Base-by-base conservation (phyloP, 805 yeast species). In the Starmerella floris region DNA sequence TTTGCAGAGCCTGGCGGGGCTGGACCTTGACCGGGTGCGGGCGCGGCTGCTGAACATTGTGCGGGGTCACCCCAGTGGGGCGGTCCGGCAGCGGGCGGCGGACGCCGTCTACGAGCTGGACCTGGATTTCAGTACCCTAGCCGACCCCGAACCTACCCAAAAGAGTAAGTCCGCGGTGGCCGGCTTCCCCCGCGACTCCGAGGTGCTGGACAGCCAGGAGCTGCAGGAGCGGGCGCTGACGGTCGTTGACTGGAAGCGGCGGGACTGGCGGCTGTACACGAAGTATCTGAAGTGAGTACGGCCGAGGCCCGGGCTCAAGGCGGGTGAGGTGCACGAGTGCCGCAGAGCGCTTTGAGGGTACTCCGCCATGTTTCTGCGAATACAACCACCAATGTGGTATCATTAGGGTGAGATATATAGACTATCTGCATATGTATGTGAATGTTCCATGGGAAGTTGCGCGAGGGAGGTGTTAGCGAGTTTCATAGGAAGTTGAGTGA, bases 101-200 rank as follows among this genome's bases (percentile, higher is more conserved):
- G 73, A 70, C 37, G 65, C 63, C 23, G 41, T 73, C 6, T 70
- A 60, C 45, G 70, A 64, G 40, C 50, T 62, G 6, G 56, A 55
- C 1, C 5, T 35, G 23, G 23, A 23, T 8, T 19, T 34, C 17
- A 27, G 26, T 17, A 9, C 6, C 5, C n/a, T n/a, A n/a, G n/a
- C n/a, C n/a, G n/a, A n/a, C n/a, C n/a, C n/a, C n/a, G n/a, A n/a
- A n/a, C n/a, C n/a, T n/a, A n/a, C n/a, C n/a, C n/a, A n/a, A n/a
- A n/a, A n/a, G n/a, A 8, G 5, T 16, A 32, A 32, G 22, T 17
- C 20, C 27, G 11, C 27, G 11, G n/a, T n/a, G n/a, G n/a, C n/a
- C n/a, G n/a, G n/a, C n/a, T n/a, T n/a, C n/a, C n/a, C n/a, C n/a
- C n/a, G n/a, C n/a, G 11, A 11, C 11, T 25, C 16, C 32, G 32